Percentiles rank a stretch among this genome's conserved stretches.
Evolutionary conservation across 2,329 filamentous ascomycete genomes (phyloP).

Genomic region (Ophiostoma perfectum): DNA sequence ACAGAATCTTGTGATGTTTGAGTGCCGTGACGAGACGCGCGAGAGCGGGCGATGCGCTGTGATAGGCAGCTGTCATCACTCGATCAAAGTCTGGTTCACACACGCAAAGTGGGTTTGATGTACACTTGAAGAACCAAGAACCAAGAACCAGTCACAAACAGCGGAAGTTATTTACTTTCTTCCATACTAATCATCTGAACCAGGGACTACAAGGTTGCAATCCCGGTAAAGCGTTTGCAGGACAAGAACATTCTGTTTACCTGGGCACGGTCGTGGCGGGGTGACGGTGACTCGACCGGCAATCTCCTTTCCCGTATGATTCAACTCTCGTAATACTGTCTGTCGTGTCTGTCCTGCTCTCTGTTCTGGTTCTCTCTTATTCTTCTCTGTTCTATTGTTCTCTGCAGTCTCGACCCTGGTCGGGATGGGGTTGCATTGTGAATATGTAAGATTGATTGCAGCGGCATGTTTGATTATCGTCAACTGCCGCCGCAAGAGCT

Average conservation of each 20-base stretch:
- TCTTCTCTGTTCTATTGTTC: not conserved
- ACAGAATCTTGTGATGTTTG: not conserved
- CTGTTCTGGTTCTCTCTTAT: not conserved
- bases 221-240: not conserved
- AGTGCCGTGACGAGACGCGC: not conserved
- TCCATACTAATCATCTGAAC: no score
- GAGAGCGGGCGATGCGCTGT: not conserved
- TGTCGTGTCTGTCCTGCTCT: not conserved
- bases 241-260: not conserved
- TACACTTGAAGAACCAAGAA: not conserved
- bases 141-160: not conserved
- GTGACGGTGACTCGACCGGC: not conserved
- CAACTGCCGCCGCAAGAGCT: not conserved
- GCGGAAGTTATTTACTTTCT: no score
- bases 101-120: not conserved
- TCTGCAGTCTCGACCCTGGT: not conserved
- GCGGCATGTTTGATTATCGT: not conserved
- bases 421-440: not conserved
- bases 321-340: not conserved
- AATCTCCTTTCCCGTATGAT: not conserved
- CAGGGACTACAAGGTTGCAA: not conserved
- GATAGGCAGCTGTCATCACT: not conserved
- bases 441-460: not conserved
- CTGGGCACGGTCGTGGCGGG: not conserved
- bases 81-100: not conserved